Base-by-base conservation (phyloP, 495 filamentous ascomycete genomes). In the Pseudotulostoma volvatum region DNA sequence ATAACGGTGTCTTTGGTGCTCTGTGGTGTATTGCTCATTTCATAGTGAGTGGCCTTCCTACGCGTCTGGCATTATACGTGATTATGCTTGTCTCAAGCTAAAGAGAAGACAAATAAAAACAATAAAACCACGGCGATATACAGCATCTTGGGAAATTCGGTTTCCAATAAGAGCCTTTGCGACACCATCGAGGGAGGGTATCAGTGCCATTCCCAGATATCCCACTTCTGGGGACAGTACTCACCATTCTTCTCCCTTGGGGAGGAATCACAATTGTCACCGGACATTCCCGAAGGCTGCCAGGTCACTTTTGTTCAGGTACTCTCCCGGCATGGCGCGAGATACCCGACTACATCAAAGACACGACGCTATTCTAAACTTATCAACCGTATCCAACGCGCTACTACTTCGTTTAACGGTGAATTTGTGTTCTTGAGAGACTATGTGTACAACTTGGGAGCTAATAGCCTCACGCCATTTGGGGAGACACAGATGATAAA, bases 191-290 rank as follows among this genome's bases (percentile, higher is more conserved):
- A 28, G 23, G 11, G 5, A 28, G 23, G 23, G 11, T 28, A 5
- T 28, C 23, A 28, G 23, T 28, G 23, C 11, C 23, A 19, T 31
- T 41, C 64, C 7, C 38, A 64, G 11, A 61, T 78, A 32, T 71
- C 81, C 3, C 83, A 80, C 42, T 69, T 57, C 41, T 92, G 84
- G 85, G 85, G 84, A 38, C 81, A 85, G 49, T 90, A 93, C 56
- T 82, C 82, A 15, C 83, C 85, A 9, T 86, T 72, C 54, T 92
- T 79, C 61, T 66, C 72, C 0, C 73, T 86, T 2, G 44, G 46
- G 1, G 41, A 50, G 1, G 68, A 74, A 17, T 80, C 81, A 0
- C 53, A 70, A 4, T 66, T 84, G 31, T 60, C 70, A 3, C 42
- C 64, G 1, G 53, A 59, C 0, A 47, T 80, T 3, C 84, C 84